A percentile compares a stretch with the other conserved stretches of the same genome.
phyloP scores from a whole-genome alignment of 805 yeast genomes.

The Yarrowia deformans region DNA sequence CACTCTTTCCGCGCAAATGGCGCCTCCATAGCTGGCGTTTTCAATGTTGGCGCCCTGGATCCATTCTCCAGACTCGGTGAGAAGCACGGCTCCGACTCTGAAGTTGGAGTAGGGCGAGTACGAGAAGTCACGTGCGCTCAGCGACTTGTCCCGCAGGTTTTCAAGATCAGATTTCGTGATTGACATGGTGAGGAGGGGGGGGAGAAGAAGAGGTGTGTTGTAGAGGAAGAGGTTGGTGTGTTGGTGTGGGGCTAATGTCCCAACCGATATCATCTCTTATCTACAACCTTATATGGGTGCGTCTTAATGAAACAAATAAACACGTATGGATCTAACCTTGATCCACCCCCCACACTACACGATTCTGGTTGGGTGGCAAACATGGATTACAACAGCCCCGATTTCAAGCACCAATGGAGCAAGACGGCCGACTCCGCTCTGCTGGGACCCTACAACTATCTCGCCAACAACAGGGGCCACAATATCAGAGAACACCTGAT shows the following conservation, averaged over 20 bases:
- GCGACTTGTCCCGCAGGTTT: conserved; percentile 32
- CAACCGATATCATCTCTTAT: conserved; percentile 26
- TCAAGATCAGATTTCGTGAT: conserved; percentile 13
- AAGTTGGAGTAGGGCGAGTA: conserved; percentile 79
- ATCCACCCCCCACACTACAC: too few relatives aligned
- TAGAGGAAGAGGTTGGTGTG: too few relatives aligned
- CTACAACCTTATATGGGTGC: not conserved
- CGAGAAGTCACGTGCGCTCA: conserved; percentile 47
- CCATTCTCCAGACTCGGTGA: conserved; percentile 59
- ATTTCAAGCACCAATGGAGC: conserved; percentile 29
- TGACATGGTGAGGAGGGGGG: not conserved
- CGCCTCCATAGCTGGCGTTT: conserved; percentile 86
- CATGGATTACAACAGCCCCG: conserved; percentile 32
- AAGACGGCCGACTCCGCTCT: conserved; percentile 28
- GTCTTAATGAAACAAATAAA: too few relatives aligned
- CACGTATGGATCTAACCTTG: conserved; percentile 7
- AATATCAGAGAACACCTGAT: conserved; percentile 60
- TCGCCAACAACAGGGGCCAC: conserved; percentile 62
- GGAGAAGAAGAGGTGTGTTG: too few relatives aligned
- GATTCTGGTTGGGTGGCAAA: too few relatives aligned
- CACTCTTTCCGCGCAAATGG: conserved; percentile 78
- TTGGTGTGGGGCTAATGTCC: not conserved
- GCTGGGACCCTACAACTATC: conserved; percentile 60
- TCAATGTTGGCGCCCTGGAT: conserved; percentile 87
- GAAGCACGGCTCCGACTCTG: conserved; percentile 82